A percentile compares a stretch with the other conserved stretches of the same genome.
phyloP scores from a whole-genome alignment of 129 eudicot species.

The Calendula officinalis region DNA sequence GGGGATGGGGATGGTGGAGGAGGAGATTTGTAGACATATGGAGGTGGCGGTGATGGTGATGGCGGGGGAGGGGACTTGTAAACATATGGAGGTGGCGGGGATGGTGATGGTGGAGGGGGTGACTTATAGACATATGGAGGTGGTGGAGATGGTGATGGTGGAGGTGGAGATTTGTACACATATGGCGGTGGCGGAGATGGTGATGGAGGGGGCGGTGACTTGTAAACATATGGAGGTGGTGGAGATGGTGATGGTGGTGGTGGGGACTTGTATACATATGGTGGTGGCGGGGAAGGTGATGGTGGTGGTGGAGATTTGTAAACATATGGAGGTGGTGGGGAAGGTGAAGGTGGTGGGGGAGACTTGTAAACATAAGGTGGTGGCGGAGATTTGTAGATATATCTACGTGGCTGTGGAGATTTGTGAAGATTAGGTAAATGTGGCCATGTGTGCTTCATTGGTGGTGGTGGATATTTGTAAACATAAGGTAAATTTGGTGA shows the following conservation, averaged over 20 bases:
- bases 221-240: background rate
- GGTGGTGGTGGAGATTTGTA: slow-evolving; percentile 11
- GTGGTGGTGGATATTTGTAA: slow-evolving; percentile 26
- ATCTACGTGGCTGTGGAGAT: background rate
- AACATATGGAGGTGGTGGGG: background rate
- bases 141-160: background rate
- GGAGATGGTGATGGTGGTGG: background rate
- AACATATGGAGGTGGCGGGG: background rate
- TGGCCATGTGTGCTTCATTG: slow-evolving; percentile 12
- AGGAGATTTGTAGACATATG: background rate
- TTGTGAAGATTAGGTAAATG: slow-evolving; percentile 20
- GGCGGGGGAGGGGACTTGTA: background rate
- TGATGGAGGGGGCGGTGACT: background rate
- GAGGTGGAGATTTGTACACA: background rate
- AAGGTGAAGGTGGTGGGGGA: slow-evolving; percentile 3
- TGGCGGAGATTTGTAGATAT: slow-evolving; percentile 12
- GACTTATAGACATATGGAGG: background rate
- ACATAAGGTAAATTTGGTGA: background rate
- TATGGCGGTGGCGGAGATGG: slow-evolving; percentile 2
- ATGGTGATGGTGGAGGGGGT: background rate
- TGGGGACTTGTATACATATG: background rate
- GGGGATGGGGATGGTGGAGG: background rate
- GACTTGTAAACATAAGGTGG: slow-evolving; percentile 18
- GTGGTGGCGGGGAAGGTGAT: slow-evolving; percentile 4
- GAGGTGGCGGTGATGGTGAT: background rate